Percentiles rank a stretch among this genome's conserved stretches.
Evolutionary conservation across 768 basidiomycete species (phyloP).

Genomic region (Lactarius tabidus): DNA sequence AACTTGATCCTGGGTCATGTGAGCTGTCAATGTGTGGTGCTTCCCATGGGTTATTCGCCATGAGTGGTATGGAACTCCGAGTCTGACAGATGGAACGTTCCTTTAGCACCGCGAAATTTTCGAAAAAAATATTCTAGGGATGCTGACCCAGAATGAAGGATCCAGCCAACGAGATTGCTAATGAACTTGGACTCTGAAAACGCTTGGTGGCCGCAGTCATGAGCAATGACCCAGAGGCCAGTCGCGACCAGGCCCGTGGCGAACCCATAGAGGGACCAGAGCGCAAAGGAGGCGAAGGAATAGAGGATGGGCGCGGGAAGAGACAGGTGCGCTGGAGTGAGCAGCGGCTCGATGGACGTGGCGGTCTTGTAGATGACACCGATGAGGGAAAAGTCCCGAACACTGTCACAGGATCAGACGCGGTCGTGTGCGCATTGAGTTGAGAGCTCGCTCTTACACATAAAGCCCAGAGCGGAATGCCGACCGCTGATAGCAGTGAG

Average conservation of each 20-base stretch:
- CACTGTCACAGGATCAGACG: constrained; percentile 38
- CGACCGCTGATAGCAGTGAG: constrained; percentile 90
- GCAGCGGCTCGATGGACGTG: constrained; percentile 56
- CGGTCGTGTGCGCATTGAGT: background rate
- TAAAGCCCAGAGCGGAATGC: constrained; percentile 74
- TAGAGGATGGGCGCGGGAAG: constrained; percentile 63
- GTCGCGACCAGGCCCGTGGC: constrained; percentile 82
- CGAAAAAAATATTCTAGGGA: constrained; percentile 4
- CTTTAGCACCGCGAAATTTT: background rate
- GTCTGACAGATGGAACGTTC: constrained; percentile 39
- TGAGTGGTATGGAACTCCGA: constrained; percentile 94
- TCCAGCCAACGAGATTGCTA: constrained; percentile 91
- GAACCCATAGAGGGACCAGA: constrained; percentile 84
- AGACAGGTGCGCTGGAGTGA: constrained; percentile 50
- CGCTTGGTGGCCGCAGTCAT: constrained; percentile 95
- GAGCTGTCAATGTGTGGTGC: constrained; percentile 92
- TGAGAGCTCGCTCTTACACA: constrained; percentile 53
- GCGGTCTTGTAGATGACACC: constrained; percentile 63
- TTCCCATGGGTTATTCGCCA: constrained; percentile 94
- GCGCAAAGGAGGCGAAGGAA: constrained; percentile 52
- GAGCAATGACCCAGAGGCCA: constrained; percentile 91
- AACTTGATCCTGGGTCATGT: constrained; percentile 94
- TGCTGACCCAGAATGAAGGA: constrained; percentile 83
- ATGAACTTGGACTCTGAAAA: constrained; percentile 89
- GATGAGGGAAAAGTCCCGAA: constrained; percentile 74